Percentiles rank a stretch among this genome's conserved stretches.
These are phyloP conservation scores for Phytophthora boehmeriae DNA, from an alignment of 352 stramenopile genomes.

Conservation along the genomic window DNA sequence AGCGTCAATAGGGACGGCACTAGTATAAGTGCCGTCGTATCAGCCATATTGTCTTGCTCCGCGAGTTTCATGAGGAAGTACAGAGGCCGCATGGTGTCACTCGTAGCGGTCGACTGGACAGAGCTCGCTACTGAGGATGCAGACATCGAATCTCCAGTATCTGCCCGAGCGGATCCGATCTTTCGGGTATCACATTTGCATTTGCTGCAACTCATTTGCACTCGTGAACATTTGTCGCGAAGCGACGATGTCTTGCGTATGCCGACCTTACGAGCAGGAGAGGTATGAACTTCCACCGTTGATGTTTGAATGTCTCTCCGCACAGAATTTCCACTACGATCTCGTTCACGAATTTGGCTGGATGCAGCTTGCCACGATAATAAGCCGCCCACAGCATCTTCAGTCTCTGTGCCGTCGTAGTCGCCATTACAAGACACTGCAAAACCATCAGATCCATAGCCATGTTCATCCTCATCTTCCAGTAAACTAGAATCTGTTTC, in stretches of 20 bases:
- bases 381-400: conserved; percentile 14
- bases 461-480: conserved; percentile 23
- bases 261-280: conserved; percentile 15
- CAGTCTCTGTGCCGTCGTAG: conserved; percentile 18
- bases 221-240: conserved; percentile 33
- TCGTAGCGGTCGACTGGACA: conserved; percentile 22
- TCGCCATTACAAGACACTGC: conserved; percentile 19
- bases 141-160: conserved; percentile 10
- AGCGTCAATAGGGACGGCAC: conserved; percentile 82
- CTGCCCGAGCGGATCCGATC: conserved; percentile 13
- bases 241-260: conserved; percentile 18
- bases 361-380: conserved; percentile 33
- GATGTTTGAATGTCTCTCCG: conserved; percentile 26
- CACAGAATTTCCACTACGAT: conserved; percentile 15
- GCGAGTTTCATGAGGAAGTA: conserved; percentile 91
- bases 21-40: conserved; percentile 85
- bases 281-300: conserved; percentile 18
- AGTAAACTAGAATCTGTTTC: conserved; percentile 22
- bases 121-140: not conserved
- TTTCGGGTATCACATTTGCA: conserved; percentile 27
- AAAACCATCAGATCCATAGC: conserved; percentile 31
- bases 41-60: conserved; percentile 89
- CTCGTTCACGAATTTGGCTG: conserved; percentile 38
- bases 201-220: conserved; percentile 35
- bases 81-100: conserved; percentile 58